These are phyloP conservation scores for Candida wancherniae DNA, from an alignment of 805 yeast species.

Conservation along the genomic window DNA sequence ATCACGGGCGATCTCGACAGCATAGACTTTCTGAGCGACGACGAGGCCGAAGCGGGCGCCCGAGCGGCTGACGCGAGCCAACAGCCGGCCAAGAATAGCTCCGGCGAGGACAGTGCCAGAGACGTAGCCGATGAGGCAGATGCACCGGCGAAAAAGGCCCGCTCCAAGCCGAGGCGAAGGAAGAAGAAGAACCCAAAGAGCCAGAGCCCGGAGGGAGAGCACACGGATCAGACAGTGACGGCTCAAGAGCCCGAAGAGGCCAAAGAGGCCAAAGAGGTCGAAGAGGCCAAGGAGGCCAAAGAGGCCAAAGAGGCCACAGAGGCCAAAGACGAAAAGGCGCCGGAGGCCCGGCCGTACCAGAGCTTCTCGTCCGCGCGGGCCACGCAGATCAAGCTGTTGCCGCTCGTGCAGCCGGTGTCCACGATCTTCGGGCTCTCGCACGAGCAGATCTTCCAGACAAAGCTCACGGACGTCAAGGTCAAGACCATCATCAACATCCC, in stretches of 20 bases:
- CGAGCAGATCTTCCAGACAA: constrained; percentile 29
- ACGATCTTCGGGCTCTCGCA: constrained; percentile 36
- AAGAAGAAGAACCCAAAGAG: constrained; percentile 2
- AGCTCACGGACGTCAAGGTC: constrained; percentile 32
- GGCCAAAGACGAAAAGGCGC: constrained; percentile 1
- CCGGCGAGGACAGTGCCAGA: no score
- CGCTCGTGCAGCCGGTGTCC: constrained; percentile 29
- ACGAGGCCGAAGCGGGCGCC: constrained; percentile 12
- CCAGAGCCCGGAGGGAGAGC: background rate
- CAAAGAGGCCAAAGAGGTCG: background rate
- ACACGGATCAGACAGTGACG: background rate
- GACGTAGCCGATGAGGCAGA: no score
- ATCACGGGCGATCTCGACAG: constrained; percentile 26
- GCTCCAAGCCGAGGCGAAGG: constrained; percentile 4
- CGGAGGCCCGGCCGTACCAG: background rate
- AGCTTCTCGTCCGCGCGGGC: constrained; percentile 12
- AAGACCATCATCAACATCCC: constrained; percentile 33
- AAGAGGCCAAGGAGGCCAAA: constrained; percentile 1
- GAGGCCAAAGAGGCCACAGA: constrained; percentile 1
- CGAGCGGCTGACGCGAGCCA: background rate
- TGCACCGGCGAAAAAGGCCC: no score
- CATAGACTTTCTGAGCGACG: constrained; percentile 24
- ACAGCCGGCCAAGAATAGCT: background rate
- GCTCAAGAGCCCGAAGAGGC: background rate
- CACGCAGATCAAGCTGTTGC: constrained; percentile 14